These are phyloP conservation scores for Warburgia ugandensis DNA, from an alignment of 164 flowering plant genomes.

Conservation along the genomic window DNA sequence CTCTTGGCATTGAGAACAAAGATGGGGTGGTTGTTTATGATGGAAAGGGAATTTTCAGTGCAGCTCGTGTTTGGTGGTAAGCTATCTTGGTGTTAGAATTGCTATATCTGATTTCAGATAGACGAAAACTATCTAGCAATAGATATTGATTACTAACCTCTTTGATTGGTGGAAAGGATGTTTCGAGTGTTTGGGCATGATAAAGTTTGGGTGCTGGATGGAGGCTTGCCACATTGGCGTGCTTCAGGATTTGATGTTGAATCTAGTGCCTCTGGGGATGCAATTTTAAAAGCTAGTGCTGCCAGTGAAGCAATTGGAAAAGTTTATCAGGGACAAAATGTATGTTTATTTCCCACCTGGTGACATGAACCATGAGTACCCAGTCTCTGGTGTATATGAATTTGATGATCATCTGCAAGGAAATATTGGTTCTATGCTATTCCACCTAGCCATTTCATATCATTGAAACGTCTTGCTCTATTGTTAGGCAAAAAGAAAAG, in stretches of 20 bases:
- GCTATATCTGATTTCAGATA: neutral
- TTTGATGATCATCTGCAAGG: neutral
- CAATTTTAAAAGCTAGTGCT: constrained; percentile 95
- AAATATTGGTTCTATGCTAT: no score
- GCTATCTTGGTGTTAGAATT: constrained; percentile 9
- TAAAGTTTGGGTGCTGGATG: constrained; percentile 92
- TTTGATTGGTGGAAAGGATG: constrained; percentile 60
- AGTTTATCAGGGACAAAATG: constrained; percentile 73
- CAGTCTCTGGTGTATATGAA: neutral
- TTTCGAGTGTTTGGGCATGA: constrained; percentile 99
- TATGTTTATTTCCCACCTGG: constrained; percentile 22
- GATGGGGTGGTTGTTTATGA: constrained; percentile 93
- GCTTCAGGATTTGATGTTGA: constrained; percentile 97
- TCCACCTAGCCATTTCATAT: neutral
- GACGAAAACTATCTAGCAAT: neutral
- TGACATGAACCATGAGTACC: neutral
- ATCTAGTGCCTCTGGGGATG: constrained; percentile 97
- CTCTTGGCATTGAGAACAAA: constrained; percentile 83
- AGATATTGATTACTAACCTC: neutral
- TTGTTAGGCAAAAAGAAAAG: no score
- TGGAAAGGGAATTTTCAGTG: constrained; percentile 97
- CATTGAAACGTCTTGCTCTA: neutral
- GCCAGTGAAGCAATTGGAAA: constrained; percentile 97
- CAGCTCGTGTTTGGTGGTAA: constrained; percentile 99
- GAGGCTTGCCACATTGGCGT: constrained; percentile 97